These are phyloP conservation scores for Pyricularia grisea DNA, from an alignment of 2,329 filamentous ascomycete genomes.

Conservation along the genomic window DNA sequence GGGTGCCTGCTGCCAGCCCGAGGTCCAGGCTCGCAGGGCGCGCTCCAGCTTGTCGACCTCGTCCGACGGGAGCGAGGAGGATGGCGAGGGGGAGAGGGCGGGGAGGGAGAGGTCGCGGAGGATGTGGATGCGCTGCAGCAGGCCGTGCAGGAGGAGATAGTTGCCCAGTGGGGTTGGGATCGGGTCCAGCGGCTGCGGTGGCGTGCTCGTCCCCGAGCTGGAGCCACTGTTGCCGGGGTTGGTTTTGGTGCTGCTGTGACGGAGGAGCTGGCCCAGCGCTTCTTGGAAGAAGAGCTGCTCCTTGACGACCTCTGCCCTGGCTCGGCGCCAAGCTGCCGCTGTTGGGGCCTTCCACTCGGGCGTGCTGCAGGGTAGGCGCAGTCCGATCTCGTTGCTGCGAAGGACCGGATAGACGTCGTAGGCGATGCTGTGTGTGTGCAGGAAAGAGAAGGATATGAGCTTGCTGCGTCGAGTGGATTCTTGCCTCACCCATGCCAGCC, in stretches of 20 bases:
- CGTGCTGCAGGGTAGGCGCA: constrained; percentile 43
- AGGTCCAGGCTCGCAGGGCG: constrained; percentile 39
- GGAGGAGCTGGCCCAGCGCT: constrained; percentile 21
- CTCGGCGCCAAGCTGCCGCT: constrained; percentile 36
- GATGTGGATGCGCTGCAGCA: constrained; percentile 45
- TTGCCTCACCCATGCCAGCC: constrained; percentile 34
- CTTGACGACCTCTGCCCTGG: constrained; percentile 10
- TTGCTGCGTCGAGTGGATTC: constrained; percentile 45
- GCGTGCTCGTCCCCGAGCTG: constrained; percentile 19
- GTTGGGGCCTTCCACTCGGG: constrained; percentile 45
- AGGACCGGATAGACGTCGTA: constrained; percentile 52
- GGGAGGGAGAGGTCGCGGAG: constrained; percentile 25
- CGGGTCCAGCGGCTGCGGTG: not conserved
- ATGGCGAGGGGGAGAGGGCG: constrained; percentile 6
- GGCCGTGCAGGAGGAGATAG: constrained; percentile 42
- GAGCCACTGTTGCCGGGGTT: constrained; percentile 9
- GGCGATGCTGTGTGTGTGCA: constrained; percentile 51
- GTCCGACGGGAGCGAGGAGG: constrained; percentile 17
- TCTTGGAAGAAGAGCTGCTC: constrained; percentile 19
- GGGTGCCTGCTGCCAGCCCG: constrained; percentile 39
- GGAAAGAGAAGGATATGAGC: constrained; percentile 43
- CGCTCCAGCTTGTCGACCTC: constrained; percentile 32
- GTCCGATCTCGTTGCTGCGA: constrained; percentile 41
- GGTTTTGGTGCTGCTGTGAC: constrained; percentile 10
- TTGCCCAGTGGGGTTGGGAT: constrained; percentile 30